phyloP scores from a whole-genome alignment of 441 rosid species.

The Rhodomyrtus psidioides region DNA sequence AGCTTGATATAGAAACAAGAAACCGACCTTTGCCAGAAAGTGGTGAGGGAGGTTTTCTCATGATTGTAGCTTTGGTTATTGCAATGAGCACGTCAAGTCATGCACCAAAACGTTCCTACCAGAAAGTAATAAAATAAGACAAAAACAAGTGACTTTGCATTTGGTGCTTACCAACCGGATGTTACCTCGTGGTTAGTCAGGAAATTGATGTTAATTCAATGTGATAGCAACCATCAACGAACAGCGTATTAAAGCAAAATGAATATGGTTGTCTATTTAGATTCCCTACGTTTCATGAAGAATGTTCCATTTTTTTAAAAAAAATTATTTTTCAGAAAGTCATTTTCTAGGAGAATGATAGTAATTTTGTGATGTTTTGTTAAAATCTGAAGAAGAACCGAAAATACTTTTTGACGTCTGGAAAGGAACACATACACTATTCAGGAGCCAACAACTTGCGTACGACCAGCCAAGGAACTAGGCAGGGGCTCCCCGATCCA shows the following conservation, averaged over 20 bases:
- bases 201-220: background rate
- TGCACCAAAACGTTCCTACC: background rate
- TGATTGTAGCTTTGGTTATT: background rate
- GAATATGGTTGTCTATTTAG: background rate
- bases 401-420: too few relatives aligned
- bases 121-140: background rate
- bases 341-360: too few relatives aligned
- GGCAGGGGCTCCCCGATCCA: too few relatives aligned
- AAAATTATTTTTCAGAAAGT: too few relatives aligned
- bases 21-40: background rate
- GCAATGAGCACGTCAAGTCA: background rate
- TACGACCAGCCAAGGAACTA: too few relatives aligned
- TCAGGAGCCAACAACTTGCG: too few relatives aligned
- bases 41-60: background rate
- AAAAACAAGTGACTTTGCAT: background rate
- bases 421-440: too few relatives aligned
- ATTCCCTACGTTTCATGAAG: too few relatives aligned
- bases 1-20: background rate
- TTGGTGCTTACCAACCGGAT: background rate
- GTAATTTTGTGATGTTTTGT: too few relatives aligned
- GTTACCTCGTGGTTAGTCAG: background rate
- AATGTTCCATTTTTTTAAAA: too few relatives aligned
- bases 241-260: background rate
- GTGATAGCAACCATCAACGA: background rate
- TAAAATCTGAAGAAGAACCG: too few relatives aligned